Evolutionary conservation across 164 flowering plant species (phyloP), one percentile per base, ranked within the genome.

Genomic region (Houttuynia cordata): DNA sequence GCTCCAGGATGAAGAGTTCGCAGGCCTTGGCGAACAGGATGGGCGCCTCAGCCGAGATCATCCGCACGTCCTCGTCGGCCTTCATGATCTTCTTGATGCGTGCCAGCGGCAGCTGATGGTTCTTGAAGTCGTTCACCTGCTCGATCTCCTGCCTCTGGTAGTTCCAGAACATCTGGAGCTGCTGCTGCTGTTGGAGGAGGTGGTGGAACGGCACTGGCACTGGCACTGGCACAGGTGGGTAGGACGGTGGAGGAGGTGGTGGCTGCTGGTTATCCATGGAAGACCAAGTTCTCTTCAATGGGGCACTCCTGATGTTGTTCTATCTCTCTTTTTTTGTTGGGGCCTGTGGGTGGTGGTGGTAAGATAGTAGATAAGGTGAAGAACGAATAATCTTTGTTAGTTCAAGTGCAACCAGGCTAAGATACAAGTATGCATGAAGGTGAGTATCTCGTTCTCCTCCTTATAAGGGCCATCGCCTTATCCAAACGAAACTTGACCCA

Each of bases 11-110:
- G 85, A 91, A 91, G 59, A 91, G 83, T 83, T 91, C 96, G 67
- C 97, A 91, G 24, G 97, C 96, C 73, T 84, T 88, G 58, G 97
- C 88, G 69, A 91, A 88, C 24, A 88, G 71, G 24, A 91, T 74
- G 7, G 97, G 94, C 10, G 97, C 94, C 67, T 88, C 97, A 18
- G 97, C 96, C 8, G 94, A 84, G 62, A 88, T 91, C 97, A 88
- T 91, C 56, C 97, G 81, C 19, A 91, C 97, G 61, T 91, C 97
- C 62, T 91, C 97, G 53, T 91, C 97, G 12, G 97, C 97, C 61
- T 91, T 91, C 97, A 91, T 91, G 72, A 91, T 91, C 80, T 91
- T 91, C 85, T 91, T 91, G 75, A 91, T 91, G 24, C 97, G 83
- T 0, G 97, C 97, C 12, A 91, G 64, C 1, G 97, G 97, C 7